Base-by-base conservation (phyloP, 2,329 filamentous ascomycete species). In the Knufia petricola region DNA sequence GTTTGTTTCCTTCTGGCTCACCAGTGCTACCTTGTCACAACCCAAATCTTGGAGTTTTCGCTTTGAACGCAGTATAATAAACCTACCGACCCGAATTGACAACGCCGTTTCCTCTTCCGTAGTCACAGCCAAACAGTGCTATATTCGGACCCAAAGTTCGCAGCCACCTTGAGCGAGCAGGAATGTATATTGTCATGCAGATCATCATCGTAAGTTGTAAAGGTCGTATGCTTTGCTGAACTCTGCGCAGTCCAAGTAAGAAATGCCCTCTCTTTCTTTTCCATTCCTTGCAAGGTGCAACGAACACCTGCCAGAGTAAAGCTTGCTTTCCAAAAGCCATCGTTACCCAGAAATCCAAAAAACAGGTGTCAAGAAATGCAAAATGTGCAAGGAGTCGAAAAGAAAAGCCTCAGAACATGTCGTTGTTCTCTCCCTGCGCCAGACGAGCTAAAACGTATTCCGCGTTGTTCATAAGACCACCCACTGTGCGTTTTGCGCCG, bases 391-490 rank as follows among this genome's bases (percentile, higher is more conserved):
- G 19, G 10, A 24, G 24, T 26, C n/a, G 8, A 15, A 42, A 13
- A 9, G 28, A 9, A 15, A 42, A 12, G 2, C 20, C 28, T 48
- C 38, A 48, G 38, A 48, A 48, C 37, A 41, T 48, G n/a, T 41
- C 38, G 1, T 8, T 20, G 15, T 58, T 59, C 40, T 55, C 51
- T 46, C 55, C 55, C 47, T 64, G 61, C 15, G 56, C 55, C 19
- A 65, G 56, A 43, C 61, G 58, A 47, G 53, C 57, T 44, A 66
- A 51, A 10, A 65, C 63, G 39, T 56, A 48, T 43, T 63, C 59
- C 13, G 59, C 63, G 52, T 65, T 61, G 46, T 63, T 63, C 56
- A 65, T 56, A n/a, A 65, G 55, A 6, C 63, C 64, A n/a, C 62
- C 61, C 36, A 62, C 52, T 31, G 56, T 49, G 32, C 52, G 52